Conservation (phyloP, 1,284 basidiomycete genomes). For the Pterula multifida region DNA sequence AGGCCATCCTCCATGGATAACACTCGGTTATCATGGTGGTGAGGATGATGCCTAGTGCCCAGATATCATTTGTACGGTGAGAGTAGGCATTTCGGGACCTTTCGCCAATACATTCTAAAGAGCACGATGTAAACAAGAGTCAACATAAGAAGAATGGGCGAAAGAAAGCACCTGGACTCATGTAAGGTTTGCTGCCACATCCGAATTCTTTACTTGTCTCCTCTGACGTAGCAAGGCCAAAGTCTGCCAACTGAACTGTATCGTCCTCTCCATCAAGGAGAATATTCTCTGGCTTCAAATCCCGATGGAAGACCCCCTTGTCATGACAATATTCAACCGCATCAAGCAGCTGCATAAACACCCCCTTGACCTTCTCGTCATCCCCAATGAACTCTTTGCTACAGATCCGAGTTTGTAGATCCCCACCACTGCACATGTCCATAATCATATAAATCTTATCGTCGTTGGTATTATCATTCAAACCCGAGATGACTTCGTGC, state of each 20-base stretch:
- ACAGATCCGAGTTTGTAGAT: conserved; percentile 52
- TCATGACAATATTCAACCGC: conserved; percentile 37
- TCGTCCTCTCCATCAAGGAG: conserved; percentile 45
- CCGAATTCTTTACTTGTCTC: conserved; percentile 53
- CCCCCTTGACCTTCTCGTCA: conserved; percentile 43
- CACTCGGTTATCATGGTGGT: not conserved
- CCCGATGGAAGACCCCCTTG: conserved; percentile 14
- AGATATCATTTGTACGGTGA: not conserved
- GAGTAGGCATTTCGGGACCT: not conserved
- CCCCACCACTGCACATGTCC: conserved; percentile 46
- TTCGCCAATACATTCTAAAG: conserved; percentile 1
- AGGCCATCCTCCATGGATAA: conserved; percentile 7
- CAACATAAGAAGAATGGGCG: not conserved
- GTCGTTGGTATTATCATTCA: no score
- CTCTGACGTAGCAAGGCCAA: conserved; percentile 64
- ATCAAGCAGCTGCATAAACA: conserved; percentile 61
- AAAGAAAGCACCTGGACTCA: conserved; percentile 40
- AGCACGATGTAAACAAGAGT: not conserved
- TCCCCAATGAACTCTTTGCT: conserved; percentile 30
- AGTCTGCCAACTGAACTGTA: conserved; percentile 58
- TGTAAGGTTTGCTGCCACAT: conserved; percentile 63
- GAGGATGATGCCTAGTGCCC: not conserved
- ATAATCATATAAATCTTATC: conserved; percentile 22
- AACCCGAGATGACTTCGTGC: conserved; percentile 23
- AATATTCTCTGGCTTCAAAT: conserved; percentile 73